Base-by-base conservation (phyloP, 108 stramenopile species). In the Phaeodactylum tricornutum region DNA sequence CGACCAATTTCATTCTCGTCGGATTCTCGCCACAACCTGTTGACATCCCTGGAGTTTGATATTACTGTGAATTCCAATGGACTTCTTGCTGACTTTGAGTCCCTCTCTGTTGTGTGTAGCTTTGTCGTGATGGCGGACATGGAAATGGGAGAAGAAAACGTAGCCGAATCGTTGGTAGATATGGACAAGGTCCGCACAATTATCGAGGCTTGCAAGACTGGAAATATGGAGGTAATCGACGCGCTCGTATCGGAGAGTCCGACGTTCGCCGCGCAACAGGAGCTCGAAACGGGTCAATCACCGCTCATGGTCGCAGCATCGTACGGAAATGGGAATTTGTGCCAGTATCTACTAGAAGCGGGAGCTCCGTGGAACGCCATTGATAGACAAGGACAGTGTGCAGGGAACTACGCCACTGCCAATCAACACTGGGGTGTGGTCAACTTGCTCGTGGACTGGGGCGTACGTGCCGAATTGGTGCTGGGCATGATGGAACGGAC, bases 291-390 rank as follows among this genome's bases (percentile, higher is more conserved):
- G 34, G 87, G 87, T n/a, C 20, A 55, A 8, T 78, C 75, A 11
- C 87, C 87, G 15, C 72, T 90, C 25, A 90, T 90, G 83, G 64
- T 61, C 16, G 87, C 87, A 2, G 57, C 79, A 12, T 39, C 62
- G 36, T 29, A 20, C 1, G 87, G 87, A 2, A 68, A 89, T 50
- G 3, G 66, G 4, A 52, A 50, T 4, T 47, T 89, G 17, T 70
- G 67, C 43, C 49, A 59, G 26, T 40, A 55, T 3, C 43, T 89
- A 4, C 51, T 89, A 35, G 72, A 77, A 28, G 48, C 29, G 6
- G 82, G 82, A 16, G 94, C 94, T 12, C 94, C 94, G 9, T 95
- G 94, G 94, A 95, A 92, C 66, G 94, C 94, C 14, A 27, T 95
- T 0, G 88, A 91, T 59, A 66, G 86, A 14, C 47, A 62, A 28